phyloP scores from a whole-genome alignment of 345 rosid genomes.

The Tarenaya hassleriana region DNA sequence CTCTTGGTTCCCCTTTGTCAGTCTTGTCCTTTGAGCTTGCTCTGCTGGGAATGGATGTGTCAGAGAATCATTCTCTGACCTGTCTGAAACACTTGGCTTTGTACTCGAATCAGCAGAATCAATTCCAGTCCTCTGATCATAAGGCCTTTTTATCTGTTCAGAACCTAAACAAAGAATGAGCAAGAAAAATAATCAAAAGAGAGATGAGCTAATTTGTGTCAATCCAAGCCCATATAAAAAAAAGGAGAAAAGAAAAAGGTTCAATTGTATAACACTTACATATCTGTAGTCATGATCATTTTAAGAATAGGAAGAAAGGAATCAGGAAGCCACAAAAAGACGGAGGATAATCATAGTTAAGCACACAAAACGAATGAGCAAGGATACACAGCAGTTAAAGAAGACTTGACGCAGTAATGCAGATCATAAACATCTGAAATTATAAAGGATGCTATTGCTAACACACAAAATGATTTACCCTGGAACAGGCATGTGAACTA shows the following conservation, averaged over 20 bases:
- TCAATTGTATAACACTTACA: too few relatives aligned
- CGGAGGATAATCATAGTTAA: too few relatives aligned
- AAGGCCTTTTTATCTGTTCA: constrained; percentile 51
- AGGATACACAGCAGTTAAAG: too few relatives aligned
- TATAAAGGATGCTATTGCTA: too few relatives aligned
- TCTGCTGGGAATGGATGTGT: constrained; percentile 32
- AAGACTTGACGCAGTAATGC: too few relatives aligned
- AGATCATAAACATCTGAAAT: too few relatives aligned
- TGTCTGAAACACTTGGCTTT: constrained; percentile 38
- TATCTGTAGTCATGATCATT: not conserved
- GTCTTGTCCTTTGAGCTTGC: constrained; percentile 69
- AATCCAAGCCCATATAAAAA: too few relatives aligned
- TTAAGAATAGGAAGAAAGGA: too few relatives aligned
- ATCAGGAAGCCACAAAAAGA: too few relatives aligned
- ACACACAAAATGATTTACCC: constrained; percentile 2
- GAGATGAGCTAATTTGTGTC: not conserved
- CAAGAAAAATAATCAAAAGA: constrained; percentile 22
- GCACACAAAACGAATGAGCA: too few relatives aligned
- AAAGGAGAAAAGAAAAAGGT: not conserved
- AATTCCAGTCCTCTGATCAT: constrained; percentile 40
- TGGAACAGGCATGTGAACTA: constrained; percentile 14
- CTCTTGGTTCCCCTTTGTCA: constrained; percentile 84
- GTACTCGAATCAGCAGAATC: constrained; percentile 35
- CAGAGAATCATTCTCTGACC: constrained; percentile 35
- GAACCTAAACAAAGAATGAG: constrained; percentile 37